These are phyloP conservation scores for Inga oerstediana DNA, from an alignment of 306 rosid species.

Conservation along the genomic window DNA sequence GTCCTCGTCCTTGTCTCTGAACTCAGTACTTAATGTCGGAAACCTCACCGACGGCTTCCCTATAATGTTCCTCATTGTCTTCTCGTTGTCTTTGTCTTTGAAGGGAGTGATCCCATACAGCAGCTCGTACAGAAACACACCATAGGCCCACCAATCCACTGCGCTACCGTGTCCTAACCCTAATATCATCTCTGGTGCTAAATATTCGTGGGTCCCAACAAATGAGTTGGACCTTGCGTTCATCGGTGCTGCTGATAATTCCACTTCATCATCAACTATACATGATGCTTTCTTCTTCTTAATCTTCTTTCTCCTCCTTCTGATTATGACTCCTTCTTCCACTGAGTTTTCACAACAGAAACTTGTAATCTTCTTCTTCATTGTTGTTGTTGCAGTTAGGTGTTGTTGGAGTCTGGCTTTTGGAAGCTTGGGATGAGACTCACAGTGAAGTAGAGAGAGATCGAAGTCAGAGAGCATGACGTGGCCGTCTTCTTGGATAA, in stretches of 20 bases:
- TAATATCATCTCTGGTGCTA: constrained; percentile 59
- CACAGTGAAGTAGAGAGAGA: constrained; percentile 50
- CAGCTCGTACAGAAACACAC: constrained; percentile 61
- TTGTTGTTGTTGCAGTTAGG: neutral
- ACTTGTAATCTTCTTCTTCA: constrained; percentile 34
- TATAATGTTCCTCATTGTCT: constrained; percentile 54
- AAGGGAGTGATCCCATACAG: constrained; percentile 59
- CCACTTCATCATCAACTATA: neutral
- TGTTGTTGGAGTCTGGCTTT: constrained; percentile 32
- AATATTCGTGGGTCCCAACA: constrained; percentile 69
- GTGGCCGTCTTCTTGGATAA: constrained; percentile 67
- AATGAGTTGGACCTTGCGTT: constrained; percentile 61
- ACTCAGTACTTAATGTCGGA: constrained; percentile 35
- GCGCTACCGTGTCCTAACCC: constrained; percentile 66
- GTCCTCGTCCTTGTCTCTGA: neutral
- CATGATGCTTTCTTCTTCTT: neutral
- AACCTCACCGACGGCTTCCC: constrained; percentile 37
- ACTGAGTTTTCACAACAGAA: constrained; percentile 19
- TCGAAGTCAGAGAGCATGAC: constrained; percentile 68
- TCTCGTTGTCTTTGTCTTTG: constrained; percentile 43
- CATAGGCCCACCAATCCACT: constrained; percentile 72
- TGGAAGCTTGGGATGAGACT: constrained; percentile 57
- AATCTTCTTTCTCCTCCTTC: neutral
- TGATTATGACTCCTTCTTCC: neutral
- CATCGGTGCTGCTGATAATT: constrained; percentile 46